Evolutionary conservation across 202 grass and related monocot species (phyloP).

Genomic region (Bolboschoenoplectus hybrid): DNA sequence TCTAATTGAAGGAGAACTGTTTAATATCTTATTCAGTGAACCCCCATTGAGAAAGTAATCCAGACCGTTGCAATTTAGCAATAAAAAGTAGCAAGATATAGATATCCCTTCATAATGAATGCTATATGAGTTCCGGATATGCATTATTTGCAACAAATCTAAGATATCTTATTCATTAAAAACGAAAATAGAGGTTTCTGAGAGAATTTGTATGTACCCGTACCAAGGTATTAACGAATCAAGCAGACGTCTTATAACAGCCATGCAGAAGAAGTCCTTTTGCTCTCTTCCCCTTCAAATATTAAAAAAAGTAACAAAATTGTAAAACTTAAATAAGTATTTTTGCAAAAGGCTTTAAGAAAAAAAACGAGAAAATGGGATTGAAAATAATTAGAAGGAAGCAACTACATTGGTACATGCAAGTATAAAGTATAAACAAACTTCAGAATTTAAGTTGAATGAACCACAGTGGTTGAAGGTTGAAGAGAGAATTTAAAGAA

Average conservation of each 20-base stretch:
- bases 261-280: not conserved
- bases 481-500: not conserved
- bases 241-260: not conserved
- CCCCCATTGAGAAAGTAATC: not conserved
- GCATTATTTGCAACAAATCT: not conserved
- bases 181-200: not conserved
- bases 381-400: not conserved
- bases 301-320: slow-evolving; percentile 5
- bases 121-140: not conserved
- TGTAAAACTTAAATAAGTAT: not conserved
- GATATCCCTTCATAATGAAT: not conserved
- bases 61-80: no score
- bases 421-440: not conserved
- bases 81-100: not conserved
- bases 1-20: not conserved
- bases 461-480: not conserved
- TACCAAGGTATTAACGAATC: slow-evolving; percentile 15
- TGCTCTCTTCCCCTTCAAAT: not conserved
- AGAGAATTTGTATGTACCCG: not conserved
- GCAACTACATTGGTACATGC: not conserved
- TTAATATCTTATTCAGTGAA: no score
- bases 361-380: not conserved
- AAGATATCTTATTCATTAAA: not conserved
- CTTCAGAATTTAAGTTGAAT: not conserved
- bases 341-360: not conserved